phyloP scores from a whole-genome alignment of 1,284 basidiomycete genomes.

The Cryptococcus maquisensis region DNA sequence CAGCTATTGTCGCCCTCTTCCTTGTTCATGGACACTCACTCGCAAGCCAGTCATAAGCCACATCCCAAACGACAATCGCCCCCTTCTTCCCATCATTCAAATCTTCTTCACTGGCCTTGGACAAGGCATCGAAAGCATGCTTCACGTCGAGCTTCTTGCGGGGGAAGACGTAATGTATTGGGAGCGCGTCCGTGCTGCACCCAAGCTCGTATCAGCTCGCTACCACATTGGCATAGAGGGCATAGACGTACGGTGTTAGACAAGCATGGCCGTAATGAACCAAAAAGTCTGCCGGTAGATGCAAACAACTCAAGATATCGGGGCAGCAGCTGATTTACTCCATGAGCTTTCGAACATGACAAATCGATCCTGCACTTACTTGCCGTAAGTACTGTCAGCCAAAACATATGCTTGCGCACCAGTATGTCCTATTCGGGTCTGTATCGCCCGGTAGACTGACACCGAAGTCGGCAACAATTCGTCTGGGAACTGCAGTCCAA shows the following conservation, averaged over 20 bases:
- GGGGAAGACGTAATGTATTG: slow-evolving; percentile 50
- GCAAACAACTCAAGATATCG: slow-evolving; percentile 91
- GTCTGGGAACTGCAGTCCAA: slow-evolving; percentile 94
- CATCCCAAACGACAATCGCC: slow-evolving; percentile 69
- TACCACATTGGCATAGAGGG: too few species aligned
- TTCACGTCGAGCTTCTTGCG: slow-evolving; percentile 32
- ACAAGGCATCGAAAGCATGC: slow-evolving; percentile 25
- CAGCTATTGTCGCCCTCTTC: neutral
- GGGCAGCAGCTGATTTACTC: slow-evolving; percentile 74
- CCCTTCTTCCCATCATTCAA: slow-evolving; percentile 32
- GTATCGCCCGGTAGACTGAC: slow-evolving; percentile 72
- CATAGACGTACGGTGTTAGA: slow-evolving; percentile 60
- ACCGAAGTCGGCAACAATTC: slow-evolving; percentile 85
- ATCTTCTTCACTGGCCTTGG: slow-evolving; percentile 24
- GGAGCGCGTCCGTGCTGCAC: slow-evolving; percentile 44
- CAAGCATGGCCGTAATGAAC: slow-evolving; percentile 98
- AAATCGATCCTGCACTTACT: slow-evolving; percentile 53
- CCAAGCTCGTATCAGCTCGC: neutral
- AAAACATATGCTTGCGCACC: slow-evolving; percentile 72
- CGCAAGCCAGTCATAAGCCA: slow-evolving; percentile 68
- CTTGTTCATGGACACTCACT: slow-evolving; percentile 51
- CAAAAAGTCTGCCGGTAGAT: slow-evolving; percentile 85
- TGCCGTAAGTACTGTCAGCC: slow-evolving; percentile 96
- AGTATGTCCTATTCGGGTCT: slow-evolving; percentile 52
- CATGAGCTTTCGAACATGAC: neutral